phyloP scores from a whole-genome alignment of 2,329 filamentous ascomycete genomes.

The Pseudopyricularia javanii region DNA sequence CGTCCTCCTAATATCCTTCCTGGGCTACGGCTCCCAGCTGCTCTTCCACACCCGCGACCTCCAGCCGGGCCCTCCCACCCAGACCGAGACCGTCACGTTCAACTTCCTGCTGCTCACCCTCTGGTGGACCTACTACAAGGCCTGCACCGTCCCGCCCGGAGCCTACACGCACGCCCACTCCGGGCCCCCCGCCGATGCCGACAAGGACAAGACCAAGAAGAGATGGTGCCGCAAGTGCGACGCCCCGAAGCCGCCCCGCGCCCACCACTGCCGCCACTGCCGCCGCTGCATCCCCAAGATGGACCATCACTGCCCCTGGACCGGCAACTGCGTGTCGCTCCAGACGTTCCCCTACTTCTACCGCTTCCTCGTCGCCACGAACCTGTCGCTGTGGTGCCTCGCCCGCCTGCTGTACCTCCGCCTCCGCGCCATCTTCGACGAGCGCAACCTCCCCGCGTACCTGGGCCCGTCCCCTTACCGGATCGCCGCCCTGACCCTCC shows the following conservation, averaged over 20 bases:
- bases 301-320: constrained; percentile 86
- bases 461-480: constrained; percentile 53
- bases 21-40: constrained; percentile 61
- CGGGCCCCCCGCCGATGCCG: constrained; percentile 6
- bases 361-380: constrained; percentile 63
- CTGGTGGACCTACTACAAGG: constrained; percentile 56
- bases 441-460: constrained; percentile 59
- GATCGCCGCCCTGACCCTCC: constrained; percentile 47
- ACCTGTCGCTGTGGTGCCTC: constrained; percentile 51
- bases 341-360: constrained; percentile 74
- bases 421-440: constrained; percentile 46
- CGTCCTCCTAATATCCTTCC: constrained; percentile 52
- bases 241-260: constrained; percentile 60
- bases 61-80: constrained; percentile 46
- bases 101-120: constrained; percentile 53
- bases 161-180: constrained; percentile 30
- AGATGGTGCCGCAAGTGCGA: constrained; percentile 69
- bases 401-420: constrained; percentile 48
- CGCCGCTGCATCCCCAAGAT: constrained; percentile 65
- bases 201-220: constrained; percentile 2
- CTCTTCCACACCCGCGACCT: constrained; percentile 51
- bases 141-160: constrained; percentile 46
- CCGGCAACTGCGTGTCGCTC: constrained; percentile 69
- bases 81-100: constrained; percentile 46
- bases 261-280: constrained; percentile 74